phyloP scores from a whole-genome alignment of 495 filamentous ascomycete species.

The Trichoderma parareesei region DNA sequence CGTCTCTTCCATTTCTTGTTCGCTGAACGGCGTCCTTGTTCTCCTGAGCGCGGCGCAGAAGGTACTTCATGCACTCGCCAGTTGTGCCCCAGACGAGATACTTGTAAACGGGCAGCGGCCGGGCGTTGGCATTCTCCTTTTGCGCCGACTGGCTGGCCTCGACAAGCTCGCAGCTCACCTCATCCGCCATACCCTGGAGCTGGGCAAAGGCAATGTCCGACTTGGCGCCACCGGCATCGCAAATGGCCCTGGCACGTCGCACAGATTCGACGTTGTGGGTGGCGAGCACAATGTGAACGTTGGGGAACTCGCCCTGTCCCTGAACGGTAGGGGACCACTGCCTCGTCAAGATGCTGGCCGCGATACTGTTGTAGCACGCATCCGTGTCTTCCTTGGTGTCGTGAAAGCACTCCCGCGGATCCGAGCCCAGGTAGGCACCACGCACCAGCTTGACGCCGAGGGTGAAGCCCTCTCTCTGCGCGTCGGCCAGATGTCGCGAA shows the following conservation, averaged over 20 bases:
- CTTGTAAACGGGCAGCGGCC: conserved; percentile 64
- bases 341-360: conserved; percentile 28
- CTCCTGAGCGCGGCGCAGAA: conserved; percentile 78
- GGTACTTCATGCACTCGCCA: conserved; percentile 88
- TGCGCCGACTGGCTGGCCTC: conserved; percentile 33
- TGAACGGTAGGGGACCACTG: conserved; percentile 43
- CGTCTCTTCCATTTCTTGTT: conserved; percentile 65
- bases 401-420: conserved; percentile 72
- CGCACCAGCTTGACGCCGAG: conserved; percentile 88
- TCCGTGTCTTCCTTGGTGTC: conserved; percentile 74
- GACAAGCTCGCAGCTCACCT: conserved; percentile 77
- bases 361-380: conserved; percentile 31
- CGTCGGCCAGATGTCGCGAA: conserved; percentile 55
- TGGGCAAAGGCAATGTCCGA: conserved; percentile 75
- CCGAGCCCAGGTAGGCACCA: conserved; percentile 78
- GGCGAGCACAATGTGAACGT: conserved; percentile 67
- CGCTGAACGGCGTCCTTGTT: conserved; percentile 81
- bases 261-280: conserved; percentile 90
- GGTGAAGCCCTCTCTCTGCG: conserved; percentile 61
- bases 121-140: conserved; percentile 20
- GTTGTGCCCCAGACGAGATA: conserved; percentile 88
- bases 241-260: conserved; percentile 50
- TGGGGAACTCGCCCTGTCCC: conserved; percentile 43
- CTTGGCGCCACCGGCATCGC: conserved; percentile 29
- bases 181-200: conserved; percentile 95